Conservation (phyloP, 1,284 basidiomycete genomes). For the Pseudomicrostroma phylloplanum region DNA sequence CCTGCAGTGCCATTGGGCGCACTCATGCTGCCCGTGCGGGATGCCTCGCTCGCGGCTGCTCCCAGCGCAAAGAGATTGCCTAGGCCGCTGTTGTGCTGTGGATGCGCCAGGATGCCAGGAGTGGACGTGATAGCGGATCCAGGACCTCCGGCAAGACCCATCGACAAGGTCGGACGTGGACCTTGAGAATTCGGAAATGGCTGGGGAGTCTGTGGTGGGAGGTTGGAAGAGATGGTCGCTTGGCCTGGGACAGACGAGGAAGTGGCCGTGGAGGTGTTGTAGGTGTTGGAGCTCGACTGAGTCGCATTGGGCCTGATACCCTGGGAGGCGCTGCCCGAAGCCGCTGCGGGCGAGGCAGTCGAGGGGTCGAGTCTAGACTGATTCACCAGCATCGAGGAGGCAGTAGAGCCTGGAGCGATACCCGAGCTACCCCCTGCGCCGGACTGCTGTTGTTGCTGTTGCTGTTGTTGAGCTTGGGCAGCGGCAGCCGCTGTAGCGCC, state of each 20-base stretch:
- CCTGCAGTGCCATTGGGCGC: conserved; percentile 6
- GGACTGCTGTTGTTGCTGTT: conserved; percentile 7
- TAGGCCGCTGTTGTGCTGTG: conserved; percentile 11
- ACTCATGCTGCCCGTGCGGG: background rate
- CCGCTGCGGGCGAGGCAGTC: background rate
- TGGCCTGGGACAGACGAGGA: conserved; percentile 19
- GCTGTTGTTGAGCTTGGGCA: conserved; percentile 6
- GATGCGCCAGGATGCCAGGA: conserved; percentile 43
- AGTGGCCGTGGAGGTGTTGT: conserved; percentile 4
- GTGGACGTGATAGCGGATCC: conserved; percentile 17
- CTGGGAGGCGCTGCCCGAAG: background rate
- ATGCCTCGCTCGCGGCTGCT: conserved; percentile 6
- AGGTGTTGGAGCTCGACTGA: conserved; percentile 5
- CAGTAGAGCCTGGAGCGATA: background rate
- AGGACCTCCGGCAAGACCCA: conserved; percentile 27
- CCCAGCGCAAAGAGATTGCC: conserved; percentile 13
- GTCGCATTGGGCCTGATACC: background rate
- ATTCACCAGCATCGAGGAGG: conserved; percentile 9
- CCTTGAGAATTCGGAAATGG: conserved; percentile 37
- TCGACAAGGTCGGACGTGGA: conserved; percentile 36
- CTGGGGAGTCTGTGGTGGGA: conserved; percentile 26
- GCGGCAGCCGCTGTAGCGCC: conserved; percentile 11
- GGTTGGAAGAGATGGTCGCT: conserved; percentile 25
- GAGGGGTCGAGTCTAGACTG: conserved; percentile 1
- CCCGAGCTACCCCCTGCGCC: background rate